Percentiles rank a stretch among this genome's conserved stretches.
Conservation (phyloP, 2,329 filamentous ascomycete genomes). For the Cladosporium phlei region DNA sequence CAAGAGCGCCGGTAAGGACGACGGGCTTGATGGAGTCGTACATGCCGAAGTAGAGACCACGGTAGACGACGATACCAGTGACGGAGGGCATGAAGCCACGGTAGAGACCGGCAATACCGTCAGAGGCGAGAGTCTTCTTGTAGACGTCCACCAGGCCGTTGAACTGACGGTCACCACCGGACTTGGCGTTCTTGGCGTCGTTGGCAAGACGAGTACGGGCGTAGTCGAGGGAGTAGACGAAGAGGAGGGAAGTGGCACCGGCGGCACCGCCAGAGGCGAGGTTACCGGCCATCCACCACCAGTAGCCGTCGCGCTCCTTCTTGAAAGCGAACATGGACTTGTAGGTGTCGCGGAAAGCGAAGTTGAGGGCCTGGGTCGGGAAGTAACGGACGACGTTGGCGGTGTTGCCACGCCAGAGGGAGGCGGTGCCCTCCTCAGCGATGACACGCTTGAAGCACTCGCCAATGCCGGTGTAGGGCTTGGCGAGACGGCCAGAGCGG, state of each 20-base stretch:
- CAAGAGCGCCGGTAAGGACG: slow-evolving; percentile 81
- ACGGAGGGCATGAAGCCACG: slow-evolving; percentile 99
- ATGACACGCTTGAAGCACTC: slow-evolving; percentile 96
- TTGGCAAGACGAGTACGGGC: slow-evolving; percentile 99
- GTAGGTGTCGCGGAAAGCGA: slow-evolving; percentile 99
- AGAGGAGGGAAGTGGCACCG: slow-evolving; percentile 98
- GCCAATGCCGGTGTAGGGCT: slow-evolving; percentile 86
- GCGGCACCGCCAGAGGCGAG: slow-evolving; percentile 99
- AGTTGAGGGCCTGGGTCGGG: slow-evolving; percentile 99
- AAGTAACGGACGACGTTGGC: slow-evolving; percentile 99
- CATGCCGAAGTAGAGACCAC: slow-evolving; percentile 99
- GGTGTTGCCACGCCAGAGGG: slow-evolving; percentile 99
- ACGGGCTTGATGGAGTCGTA: slow-evolving; percentile 99
- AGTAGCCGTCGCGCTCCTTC: slow-evolving; percentile 98
- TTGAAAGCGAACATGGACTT: slow-evolving; percentile 99
- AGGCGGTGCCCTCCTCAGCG: slow-evolving; percentile 85
- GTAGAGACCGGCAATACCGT: slow-evolving; percentile 99
- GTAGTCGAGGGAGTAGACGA: slow-evolving; percentile 99
- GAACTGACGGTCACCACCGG: slow-evolving; percentile 97
- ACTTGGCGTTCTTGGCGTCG: slow-evolving; percentile 98
- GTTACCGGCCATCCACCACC: slow-evolving; percentile 99
- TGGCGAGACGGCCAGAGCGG: slow-evolving; percentile 95
- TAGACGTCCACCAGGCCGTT: slow-evolving; percentile 99
- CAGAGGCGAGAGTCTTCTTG: slow-evolving; percentile 98
- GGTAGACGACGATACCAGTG: slow-evolving; percentile 98